Evolutionary conservation across 1,139 yeast species (phyloP), one percentile per base, ranked within the genome.

Genomic region (Yamadazyma mexicana): DNA sequence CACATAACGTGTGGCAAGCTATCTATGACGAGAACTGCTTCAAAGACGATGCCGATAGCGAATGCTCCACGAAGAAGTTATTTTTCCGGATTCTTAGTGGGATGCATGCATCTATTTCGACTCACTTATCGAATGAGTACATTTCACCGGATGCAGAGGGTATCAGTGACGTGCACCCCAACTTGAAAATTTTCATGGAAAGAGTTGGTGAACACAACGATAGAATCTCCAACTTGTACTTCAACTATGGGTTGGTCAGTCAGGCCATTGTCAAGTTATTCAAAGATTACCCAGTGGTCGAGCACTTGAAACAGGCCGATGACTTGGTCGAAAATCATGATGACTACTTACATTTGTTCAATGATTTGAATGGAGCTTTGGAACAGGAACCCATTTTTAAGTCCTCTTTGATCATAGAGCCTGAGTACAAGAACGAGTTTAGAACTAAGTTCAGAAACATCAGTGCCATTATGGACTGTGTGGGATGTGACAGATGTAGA

Each of bases 401-500:
- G 48, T 56, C 73, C 22, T 54, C 68, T 17, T 60, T 64, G 17
- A 64, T 71, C 68, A 45, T 58, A 57, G 54, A 73, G 73, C 66
- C 85, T 58, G 52, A 73, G 12, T 71, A 87, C 44, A 92, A 92
- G 55, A 81, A 84, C 47, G 98, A 92, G 54, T 91, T 92, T 64
- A 77, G 94, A 48, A 64, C 77, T 32, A 82, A 95, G 43, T 94
- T 92, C 62, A 82, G 81, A 58, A 94, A 92, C 59, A 95, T 92
- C 25, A 83, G 95, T 24, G 85, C 87, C 38, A 80, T 92, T 37
- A 92, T 94, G 97, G 96, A 92, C 62, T 92, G 98, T 69, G 98
- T 92, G 35, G 97, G 96, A 28, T 92, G 98, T 67, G 98, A 92
- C 61, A 77, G 98, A 59, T 92, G 98, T 62, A 79, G 98, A 56